phyloP scores from a whole-genome alignment of 1,284 basidiomycete species.

The Ganoderma boninense region DNA sequence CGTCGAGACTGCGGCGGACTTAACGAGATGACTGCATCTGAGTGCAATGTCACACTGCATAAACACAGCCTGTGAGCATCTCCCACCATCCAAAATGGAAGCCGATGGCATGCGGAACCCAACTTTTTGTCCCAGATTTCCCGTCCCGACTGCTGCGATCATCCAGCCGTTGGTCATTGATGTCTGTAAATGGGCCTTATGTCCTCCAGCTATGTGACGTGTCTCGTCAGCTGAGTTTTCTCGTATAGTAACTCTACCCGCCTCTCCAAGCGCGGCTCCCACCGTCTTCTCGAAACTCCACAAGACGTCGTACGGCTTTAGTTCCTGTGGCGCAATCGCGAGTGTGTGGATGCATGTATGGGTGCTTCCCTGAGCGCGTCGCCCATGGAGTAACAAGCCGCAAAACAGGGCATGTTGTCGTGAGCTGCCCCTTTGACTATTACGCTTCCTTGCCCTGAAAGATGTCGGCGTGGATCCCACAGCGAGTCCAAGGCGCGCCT shows the following conservation, averaged over 20 bases:
- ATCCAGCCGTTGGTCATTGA: background rate
- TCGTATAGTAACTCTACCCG: background rate
- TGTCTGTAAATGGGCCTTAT: background rate
- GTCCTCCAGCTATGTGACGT: slow-evolving; percentile 1
- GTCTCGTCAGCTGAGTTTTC: slow-evolving; percentile 4
- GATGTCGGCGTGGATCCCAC: slow-evolving; percentile 1
- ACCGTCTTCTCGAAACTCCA: background rate
- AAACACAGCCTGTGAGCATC: background rate
- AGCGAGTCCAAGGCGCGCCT: background rate
- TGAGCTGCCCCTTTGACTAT: slow-evolving; percentile 14
- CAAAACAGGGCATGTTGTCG: background rate
- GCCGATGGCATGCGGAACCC: background rate
- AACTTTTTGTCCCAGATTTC: background rate
- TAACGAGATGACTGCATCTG: background rate
- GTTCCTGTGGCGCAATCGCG: background rate
- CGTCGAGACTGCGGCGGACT: background rate
- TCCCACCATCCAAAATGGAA: background rate
- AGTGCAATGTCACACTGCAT: background rate
- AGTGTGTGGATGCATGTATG: background rate
- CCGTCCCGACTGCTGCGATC: slow-evolving; percentile 2
- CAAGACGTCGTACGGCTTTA: background rate
- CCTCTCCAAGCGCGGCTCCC: background rate
- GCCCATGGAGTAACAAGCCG: background rate
- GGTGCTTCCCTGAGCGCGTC: background rate
- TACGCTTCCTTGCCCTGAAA: slow-evolving; percentile 9